Base-by-base conservation (phyloP, 163 green algal genomes). In the Chlamydomonas reinhardtii region DNA sequence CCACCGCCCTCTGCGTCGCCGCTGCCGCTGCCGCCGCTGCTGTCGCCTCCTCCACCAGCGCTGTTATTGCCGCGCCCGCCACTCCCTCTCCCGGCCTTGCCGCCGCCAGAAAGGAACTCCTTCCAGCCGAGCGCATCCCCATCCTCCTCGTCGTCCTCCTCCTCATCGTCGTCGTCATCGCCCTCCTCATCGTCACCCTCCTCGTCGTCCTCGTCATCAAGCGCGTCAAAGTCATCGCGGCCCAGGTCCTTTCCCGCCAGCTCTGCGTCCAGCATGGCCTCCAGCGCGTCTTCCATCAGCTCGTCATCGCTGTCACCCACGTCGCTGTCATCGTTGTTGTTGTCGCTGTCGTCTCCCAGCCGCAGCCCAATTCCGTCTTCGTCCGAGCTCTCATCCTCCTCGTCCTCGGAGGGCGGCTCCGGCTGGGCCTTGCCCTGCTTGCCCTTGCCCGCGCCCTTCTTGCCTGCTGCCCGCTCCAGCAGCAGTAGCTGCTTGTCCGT, bases 231-330 rank as follows among this genome's bases (percentile, higher is more conserved):
- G 56, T 86, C 80, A 52, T 78, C 37, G 20, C 52, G 25, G 32
- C 27, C 54, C 4, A 61, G 56, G 12, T 16, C 80, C 34, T 35
- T 29, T 5, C 80, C 69, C 24, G 37, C 61, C 14, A 89, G 34
- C 76, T 82, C 22, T 19, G 69, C 76, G 35, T 89, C 84, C 37
- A 89, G 65, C 83, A 89, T 74, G 22, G 83, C 83, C 24, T 89
- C 83, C 66, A 89, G 29, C 0, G 69, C 68, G 32, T 80, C 75
- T 59, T 89, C 84, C 69, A 89, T 35, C 59, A 85, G 3, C n/a
- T 80, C 74, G 12, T 89, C 82, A 39, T 87, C 71, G 24, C 54
- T 72, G 1, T 79, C 61, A 22, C 22, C 52, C 0, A 66, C 71
- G 5, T 56, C 65, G 2, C 52, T 35, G 5, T 81, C 56, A 34